phyloP scores from a whole-genome alignment of 441 rosid genomes.

The Populus hybrid region DNA sequence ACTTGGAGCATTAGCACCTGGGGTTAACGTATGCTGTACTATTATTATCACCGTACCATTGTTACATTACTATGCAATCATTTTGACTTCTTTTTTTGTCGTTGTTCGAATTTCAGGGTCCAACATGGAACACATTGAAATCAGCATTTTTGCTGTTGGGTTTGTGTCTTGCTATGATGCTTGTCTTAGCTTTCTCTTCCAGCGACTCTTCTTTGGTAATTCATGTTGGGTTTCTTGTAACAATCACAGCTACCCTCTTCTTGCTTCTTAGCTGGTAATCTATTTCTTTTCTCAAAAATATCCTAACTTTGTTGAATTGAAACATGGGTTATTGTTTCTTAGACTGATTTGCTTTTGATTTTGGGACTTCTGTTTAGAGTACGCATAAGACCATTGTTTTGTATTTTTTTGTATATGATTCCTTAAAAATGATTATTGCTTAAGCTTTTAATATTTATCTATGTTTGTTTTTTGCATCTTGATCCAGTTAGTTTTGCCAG shows the following conservation, averaged over 20 bases:
- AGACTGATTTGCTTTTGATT: neutral
- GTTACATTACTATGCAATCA: neutral
- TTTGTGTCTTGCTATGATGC: conserved; percentile 62
- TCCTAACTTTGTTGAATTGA: neutral
- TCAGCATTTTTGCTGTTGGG: conserved; percentile 73
- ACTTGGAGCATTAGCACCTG: conserved; percentile 85
- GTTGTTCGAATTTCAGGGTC: conserved; percentile 49
- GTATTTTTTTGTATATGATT: neutral
- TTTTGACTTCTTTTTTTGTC: neutral
- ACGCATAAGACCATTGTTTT: neutral
- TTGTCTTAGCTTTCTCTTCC: conserved; percentile 76
- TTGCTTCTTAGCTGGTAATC: conserved; percentile 75
- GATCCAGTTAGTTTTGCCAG: neutral
- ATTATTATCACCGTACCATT: neutral
- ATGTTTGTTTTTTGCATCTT: no score
- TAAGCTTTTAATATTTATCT: neutral
- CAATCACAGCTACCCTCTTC: conserved; percentile 68
- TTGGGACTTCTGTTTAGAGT: neutral
- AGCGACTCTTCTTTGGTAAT: conserved; percentile 63
- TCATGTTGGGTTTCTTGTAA: conserved; percentile 71
- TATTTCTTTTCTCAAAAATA: neutral
- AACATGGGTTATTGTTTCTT: neutral
- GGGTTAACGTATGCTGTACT: conserved; percentile 64
- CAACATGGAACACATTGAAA: conserved; percentile 79
- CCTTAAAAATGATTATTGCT: neutral